A percentile compares a stretch with the other conserved stretches of the same genome.
Conservation (phyloP, 768 basidiomycete genomes). For the Boletus rex-veris region DNA sequence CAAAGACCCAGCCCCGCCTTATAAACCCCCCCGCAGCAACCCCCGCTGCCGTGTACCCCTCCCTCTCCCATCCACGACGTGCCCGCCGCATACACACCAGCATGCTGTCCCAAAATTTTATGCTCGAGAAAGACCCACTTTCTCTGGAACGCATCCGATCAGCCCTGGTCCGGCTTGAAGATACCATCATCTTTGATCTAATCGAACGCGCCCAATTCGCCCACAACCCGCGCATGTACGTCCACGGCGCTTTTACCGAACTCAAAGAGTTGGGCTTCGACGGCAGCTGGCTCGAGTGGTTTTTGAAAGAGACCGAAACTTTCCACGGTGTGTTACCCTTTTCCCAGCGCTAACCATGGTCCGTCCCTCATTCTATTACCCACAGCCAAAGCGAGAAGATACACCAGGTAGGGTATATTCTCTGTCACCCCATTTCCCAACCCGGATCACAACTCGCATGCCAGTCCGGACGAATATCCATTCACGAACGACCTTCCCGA, state of each 20-base stretch:
- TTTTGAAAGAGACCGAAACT: conserved; percentile 89
- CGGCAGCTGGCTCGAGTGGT: conserved; percentile 97
- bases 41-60: neutral
- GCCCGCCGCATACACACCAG: neutral
- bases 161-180: conserved; percentile 86
- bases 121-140: conserved; percentile 68
- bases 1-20: conserved; percentile 6
- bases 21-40: conserved; percentile 2
- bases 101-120: conserved; percentile 67
- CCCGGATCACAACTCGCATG: neutral
- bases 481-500: conserved; percentile 81
- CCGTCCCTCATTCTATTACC: neutral
- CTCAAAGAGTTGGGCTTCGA: conserved; percentile 68
- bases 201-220: conserved; percentile 98
- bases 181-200: conserved; percentile 97
- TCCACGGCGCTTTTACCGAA: conserved; percentile 74
- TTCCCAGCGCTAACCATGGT: neutral
- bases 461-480: conserved; percentile 96
- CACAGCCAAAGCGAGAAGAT: conserved; percentile 89
- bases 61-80: conserved; percentile 13
- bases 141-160: conserved; percentile 86
- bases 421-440: neutral
- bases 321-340: conserved; percentile 75
- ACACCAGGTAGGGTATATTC: conserved; percentile 66
- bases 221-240: conserved; percentile 87